Evolutionary conservation across 176 grass and related monocot genomes (phyloP).

Genomic region (Oryza rufipogon): DNA sequence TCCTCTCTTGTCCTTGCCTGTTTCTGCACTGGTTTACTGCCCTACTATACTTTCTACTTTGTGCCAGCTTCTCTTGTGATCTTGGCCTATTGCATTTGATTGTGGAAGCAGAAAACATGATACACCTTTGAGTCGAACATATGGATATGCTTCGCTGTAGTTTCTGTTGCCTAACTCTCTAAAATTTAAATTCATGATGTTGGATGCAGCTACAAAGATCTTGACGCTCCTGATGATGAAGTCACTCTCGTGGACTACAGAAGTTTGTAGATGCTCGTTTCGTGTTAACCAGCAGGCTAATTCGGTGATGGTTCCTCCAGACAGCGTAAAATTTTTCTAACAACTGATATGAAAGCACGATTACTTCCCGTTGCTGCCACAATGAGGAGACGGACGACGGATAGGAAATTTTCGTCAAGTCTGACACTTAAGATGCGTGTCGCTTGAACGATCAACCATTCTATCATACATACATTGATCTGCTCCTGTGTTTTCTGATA

Average conservation of each 20-base stretch:
- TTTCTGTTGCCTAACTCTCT: not conserved
- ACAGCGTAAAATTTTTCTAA: not conserved
- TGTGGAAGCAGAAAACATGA: not conserved
- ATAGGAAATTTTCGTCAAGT: not conserved
- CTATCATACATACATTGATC: not conserved
- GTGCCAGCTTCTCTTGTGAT: not conserved
- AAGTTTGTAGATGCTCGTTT: constrained; percentile 58
- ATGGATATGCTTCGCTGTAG: not conserved
- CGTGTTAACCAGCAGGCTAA: not conserved
- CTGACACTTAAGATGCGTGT: not conserved
- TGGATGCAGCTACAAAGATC: constrained; percentile 75
- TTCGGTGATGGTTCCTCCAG: constrained; percentile 9
- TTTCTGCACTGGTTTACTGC: not conserved
- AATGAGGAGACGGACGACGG: not conserved
- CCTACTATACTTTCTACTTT: not conserved
- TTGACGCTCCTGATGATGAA: constrained; percentile 72
- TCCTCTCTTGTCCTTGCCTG: not conserved
- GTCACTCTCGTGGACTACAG: constrained; percentile 67
- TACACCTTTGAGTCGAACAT: not conserved
- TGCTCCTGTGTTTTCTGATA: not conserved
- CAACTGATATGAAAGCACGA: constrained; percentile 7
- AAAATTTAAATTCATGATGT: not conserved
- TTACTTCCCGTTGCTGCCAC: constrained; percentile 1
- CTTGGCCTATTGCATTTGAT: not conserved
- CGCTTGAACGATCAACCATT: constrained; percentile 13